Conservation (phyloP, 2,329 filamentous ascomycete species). For the Ramularia endophylla region DNA sequence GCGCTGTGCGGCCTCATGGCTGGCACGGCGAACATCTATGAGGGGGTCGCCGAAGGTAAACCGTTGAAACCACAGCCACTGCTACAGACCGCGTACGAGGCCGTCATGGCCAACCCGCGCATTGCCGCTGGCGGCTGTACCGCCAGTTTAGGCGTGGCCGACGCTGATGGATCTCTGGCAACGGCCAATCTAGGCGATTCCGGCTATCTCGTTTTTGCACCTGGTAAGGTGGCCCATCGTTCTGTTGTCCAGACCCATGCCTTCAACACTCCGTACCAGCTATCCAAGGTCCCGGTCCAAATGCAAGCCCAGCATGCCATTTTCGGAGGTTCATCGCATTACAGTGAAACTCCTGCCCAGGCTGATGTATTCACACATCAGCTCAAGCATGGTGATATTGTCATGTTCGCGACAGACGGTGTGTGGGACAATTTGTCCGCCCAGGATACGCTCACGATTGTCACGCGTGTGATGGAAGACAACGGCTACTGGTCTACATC, state of each 20-base stretch:
- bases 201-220: slow-evolving; percentile 79
- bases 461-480: slow-evolving; percentile 62
- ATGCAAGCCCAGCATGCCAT: slow-evolving; percentile 73
- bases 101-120: slow-evolving; percentile 64
- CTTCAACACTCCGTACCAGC: slow-evolving; percentile 96
- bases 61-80: slow-evolving; percentile 53
- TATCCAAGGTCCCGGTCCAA: slow-evolving; percentile 77
- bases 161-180: slow-evolving; percentile 67
- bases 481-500: slow-evolving; percentile 30
- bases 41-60: slow-evolving; percentile 20
- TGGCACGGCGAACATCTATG: slow-evolving; percentile 38
- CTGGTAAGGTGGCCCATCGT: slow-evolving; percentile 76
- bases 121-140: slow-evolving; percentile 85
- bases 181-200: slow-evolving; percentile 95
- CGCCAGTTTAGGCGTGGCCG: slow-evolving; percentile 76
- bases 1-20: slow-evolving; percentile 93
- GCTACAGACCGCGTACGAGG: slow-evolving; percentile 79
- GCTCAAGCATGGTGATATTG: slow-evolving; percentile 82
- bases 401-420: slow-evolving; percentile 92
- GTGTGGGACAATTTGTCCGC: slow-evolving; percentile 94
- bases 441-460: slow-evolving; percentile 77
- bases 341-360: slow-evolving; percentile 78
- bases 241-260: slow-evolving; percentile 88
- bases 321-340: slow-evolving; percentile 64
- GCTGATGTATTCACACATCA: slow-evolving; percentile 71